A percentile compares a stretch with the other conserved stretches of the same genome.
These are phyloP conservation scores for Tephrocybe sp. DNA, from an alignment of 768 basidiomycete species.

Conservation along the genomic window DNA sequence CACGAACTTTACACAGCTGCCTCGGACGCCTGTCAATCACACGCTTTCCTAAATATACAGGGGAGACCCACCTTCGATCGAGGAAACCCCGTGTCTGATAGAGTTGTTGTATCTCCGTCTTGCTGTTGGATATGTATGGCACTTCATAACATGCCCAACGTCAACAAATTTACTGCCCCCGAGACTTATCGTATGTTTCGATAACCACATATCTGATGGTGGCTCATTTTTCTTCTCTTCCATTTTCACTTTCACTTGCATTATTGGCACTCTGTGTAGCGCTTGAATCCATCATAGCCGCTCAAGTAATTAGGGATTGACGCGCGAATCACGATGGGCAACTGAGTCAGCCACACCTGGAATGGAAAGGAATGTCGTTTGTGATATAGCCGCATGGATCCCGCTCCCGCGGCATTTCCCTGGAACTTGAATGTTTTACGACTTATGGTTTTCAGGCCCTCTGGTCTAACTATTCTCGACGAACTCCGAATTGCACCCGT, in stretches of 20 bases:
- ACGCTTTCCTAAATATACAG: slow-evolving; percentile 3
- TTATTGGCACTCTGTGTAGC: too few species aligned
- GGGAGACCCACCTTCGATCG: slow-evolving; percentile 14
- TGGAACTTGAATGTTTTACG: background rate
- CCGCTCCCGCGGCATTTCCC: slow-evolving; percentile 3
- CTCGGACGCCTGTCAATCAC: slow-evolving; percentile 8
- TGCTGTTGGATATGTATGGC: background rate
- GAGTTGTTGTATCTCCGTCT: slow-evolving; percentile 9
- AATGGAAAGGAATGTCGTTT: background rate
- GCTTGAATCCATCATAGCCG: too few species aligned
- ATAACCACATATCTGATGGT: background rate
- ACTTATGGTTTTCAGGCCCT: slow-evolving; percentile 5
- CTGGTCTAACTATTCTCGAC: slow-evolving; percentile 6
- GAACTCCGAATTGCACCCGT: slow-evolving; percentile 6
- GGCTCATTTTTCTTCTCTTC: background rate
- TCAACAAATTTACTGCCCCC: background rate
- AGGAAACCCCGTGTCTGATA: slow-evolving; percentile 19
- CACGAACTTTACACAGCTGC: background rate
- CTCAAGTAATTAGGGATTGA: too few species aligned
- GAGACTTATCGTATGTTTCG: too few species aligned
- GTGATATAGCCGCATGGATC: background rate
- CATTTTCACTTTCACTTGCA: background rate
- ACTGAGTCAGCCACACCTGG: background rate
- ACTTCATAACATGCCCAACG: background rate
- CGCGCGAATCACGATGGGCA: too few species aligned